Evolutionary conservation across 2,329 filamentous ascomycete species (phyloP), one percentile per base, ranked within the genome.

Genomic region (Leptodontidium sp.): DNA sequence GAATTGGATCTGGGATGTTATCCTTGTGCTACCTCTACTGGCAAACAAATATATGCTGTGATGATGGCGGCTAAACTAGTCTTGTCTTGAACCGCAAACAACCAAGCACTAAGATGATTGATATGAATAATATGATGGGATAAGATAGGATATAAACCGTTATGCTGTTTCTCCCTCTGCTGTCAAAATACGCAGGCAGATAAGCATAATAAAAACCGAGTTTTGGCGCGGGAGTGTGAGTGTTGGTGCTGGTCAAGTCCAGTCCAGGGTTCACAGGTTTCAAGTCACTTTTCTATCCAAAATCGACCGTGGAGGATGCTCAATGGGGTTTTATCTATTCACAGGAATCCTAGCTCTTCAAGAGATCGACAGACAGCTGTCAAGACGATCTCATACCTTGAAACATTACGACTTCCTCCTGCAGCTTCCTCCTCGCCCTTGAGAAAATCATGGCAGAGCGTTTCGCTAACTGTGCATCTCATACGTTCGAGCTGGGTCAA

Each of bases 321-420:
- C 5, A n/a, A 50, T 50, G 47, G 57, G 35, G 38, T 45, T 40
- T 58, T 58, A 21, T 58, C 9, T 12, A 40, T 40, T 40, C 55
- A 15, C 17, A 38, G 35, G 12, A 40, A 12, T 6, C 15, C 24
- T 26, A 29, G 38, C n/a, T 21, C 57, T 59, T 29, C 35, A 26
- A 24, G 21, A 59, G 57, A 59, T 59, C 57, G 35, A 59, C 57
- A 29, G 35, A 59, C 57, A 29, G 12, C 35, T 59, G 57, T 59
- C 57, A 43, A 26, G n/a, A 21, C 21, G 21, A 21, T 21, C 21
- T 21, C 21, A 21, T 21, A 21, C 21, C 21, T 21, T 21, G 21
- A 6, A 24, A 17, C 21, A 59, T 59, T 43, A 59, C 57, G 35
- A 59, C 21, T 59, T 29, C 57, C 35, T 24, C 35, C 55, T 59